Conservation (phyloP, 1,139 yeast species). For the Suhomyces kunorum region DNA sequence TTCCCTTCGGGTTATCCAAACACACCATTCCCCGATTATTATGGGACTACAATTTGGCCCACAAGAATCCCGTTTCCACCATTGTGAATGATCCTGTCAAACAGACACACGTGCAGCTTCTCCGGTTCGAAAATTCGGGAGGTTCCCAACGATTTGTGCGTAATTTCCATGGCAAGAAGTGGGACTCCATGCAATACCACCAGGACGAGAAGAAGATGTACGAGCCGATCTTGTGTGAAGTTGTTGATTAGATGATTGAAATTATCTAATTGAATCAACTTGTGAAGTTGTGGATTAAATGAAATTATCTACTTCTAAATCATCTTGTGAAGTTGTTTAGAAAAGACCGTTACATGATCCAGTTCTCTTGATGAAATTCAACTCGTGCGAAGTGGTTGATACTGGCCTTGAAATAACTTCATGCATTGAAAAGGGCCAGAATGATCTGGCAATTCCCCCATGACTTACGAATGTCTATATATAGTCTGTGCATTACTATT, state of each 20-base stretch:
- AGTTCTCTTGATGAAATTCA: no score
- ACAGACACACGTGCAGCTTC: slow-evolving; percentile 34
- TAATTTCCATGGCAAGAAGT: slow-evolving; percentile 53
- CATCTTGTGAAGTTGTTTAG: no score
- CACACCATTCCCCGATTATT: slow-evolving; percentile 34
- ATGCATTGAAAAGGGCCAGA: no score
- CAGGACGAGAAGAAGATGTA: slow-evolving; percentile 33
- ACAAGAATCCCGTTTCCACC: slow-evolving; percentile 21
- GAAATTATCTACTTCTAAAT: no score
- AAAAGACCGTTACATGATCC: no score
- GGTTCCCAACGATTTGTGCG: slow-evolving; percentile 57
- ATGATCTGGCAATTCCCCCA: neutral
- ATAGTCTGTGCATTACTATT: slow-evolving; percentile 7
- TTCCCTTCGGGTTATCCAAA: slow-evolving; percentile 43
- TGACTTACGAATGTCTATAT: neutral
- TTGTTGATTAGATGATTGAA: slow-evolving; percentile 24
- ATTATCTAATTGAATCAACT: no score
- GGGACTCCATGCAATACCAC: slow-evolving; percentile 36
- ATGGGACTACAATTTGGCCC: slow-evolving; percentile 44
- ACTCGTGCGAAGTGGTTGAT: no score
- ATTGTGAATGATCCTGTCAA: slow-evolving; percentile 30
- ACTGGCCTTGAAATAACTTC: no score
- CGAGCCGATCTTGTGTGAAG: slow-evolving; percentile 44
- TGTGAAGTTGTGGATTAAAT: no score
- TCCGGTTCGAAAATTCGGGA: slow-evolving; percentile 49